Evolutionary conservation across 768 basidiomycete genomes (phyloP).

Genomic region (Xerocomus spinulosus): DNA sequence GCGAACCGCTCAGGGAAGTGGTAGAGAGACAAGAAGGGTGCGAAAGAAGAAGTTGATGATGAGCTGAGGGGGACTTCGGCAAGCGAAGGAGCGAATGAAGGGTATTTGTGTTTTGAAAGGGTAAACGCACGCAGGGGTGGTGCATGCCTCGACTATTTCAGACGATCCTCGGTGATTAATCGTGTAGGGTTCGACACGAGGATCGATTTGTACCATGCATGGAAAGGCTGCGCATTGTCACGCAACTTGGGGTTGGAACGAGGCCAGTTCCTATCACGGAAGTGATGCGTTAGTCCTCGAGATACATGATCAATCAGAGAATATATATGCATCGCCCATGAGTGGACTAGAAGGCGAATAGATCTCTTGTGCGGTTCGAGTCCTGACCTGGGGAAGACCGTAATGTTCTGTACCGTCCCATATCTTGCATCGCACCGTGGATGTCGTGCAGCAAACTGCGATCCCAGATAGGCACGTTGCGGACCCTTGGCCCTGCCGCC

Average conservation of each 20-base stretch:
- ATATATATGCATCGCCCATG: neutral
- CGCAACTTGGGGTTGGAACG: neutral
- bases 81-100: neutral
- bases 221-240: too few relatives aligned
- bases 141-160: conserved; percentile 2
- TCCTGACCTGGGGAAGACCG: too few relatives aligned
- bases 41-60: neutral
- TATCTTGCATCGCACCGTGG: neutral
- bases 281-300: neutral
- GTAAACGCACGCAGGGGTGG: neutral
- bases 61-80: too few relatives aligned
- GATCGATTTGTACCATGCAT: neutral
- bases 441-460: neutral
- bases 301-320: neutral
- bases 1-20: neutral
- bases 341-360: neutral
- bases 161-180: conserved; percentile 7
- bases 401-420: too few relatives aligned
- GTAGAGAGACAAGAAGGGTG: neutral
- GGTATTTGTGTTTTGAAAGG: conserved; percentile 6
- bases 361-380: neutral
- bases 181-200: conserved; percentile 5
- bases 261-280: neutral
- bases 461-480: neutral
- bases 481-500: too few relatives aligned